Conservation (phyloP, 78 protist species). For the slime mould (Dictyostelium discoideum) region DNA sequence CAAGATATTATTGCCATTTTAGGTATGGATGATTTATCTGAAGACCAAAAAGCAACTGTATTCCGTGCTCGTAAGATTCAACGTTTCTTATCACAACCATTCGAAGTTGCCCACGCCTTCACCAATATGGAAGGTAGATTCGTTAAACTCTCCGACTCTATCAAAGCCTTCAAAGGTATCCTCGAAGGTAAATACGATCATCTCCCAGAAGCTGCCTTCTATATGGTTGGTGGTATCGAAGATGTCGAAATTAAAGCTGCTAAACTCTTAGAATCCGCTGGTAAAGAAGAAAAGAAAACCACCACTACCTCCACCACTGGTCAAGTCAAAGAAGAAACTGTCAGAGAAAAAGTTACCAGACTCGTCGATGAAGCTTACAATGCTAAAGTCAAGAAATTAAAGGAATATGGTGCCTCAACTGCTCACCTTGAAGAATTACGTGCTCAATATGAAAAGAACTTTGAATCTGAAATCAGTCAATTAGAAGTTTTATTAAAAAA, state of each 20-base stretch:
- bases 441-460: constrained; percentile 51
- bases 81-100: constrained; percentile 99
- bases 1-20: constrained; percentile 99
- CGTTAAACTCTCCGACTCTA: constrained; percentile 92
- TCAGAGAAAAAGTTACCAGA: constrained; percentile 37
- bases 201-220: constrained; percentile 98
- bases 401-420: constrained; percentile 54
- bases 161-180: constrained; percentile 93
- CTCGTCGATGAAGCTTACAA: constrained; percentile 74
- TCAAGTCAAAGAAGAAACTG: constrained; percentile 17
- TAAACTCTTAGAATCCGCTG: constrained; percentile 76
- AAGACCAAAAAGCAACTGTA: constrained; percentile 97
- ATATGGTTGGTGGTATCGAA: constrained; percentile 97
- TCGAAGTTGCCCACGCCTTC: constrained; percentile 99
- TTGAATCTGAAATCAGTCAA: constrained; percentile 45
- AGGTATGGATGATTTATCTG: constrained; percentile 99
- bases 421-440: constrained; percentile 25
- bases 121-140: constrained; percentile 96
- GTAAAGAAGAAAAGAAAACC: constrained; percentile 22
- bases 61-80: constrained; percentile 98
- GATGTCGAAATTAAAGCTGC: constrained; percentile 93
- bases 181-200: constrained; percentile 95
- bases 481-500: neutral
- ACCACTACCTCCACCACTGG: neutral
- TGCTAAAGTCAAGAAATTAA: constrained; percentile 63